A percentile compares a stretch with the other conserved stretches of the same genome.
These are phyloP conservation scores for Protostelium mycophagum DNA, from an alignment of 78 protist species.

Conservation along the genomic window DNA sequence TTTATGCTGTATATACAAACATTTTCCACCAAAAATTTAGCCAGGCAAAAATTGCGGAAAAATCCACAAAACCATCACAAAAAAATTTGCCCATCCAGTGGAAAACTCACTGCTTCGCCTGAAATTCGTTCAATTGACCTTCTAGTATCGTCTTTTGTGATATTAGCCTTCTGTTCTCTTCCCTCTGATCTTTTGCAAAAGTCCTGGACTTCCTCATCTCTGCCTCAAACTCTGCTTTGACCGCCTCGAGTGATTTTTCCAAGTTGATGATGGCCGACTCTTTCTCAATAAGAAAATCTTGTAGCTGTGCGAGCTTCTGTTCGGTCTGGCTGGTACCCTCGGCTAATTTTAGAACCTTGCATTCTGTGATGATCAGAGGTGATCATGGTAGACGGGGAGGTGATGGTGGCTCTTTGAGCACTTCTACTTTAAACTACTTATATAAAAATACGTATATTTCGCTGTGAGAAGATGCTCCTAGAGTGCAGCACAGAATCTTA, in stretches of 20 bases:
- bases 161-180: not conserved
- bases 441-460: no score
- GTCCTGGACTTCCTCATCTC: not conserved
- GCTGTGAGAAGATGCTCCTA: no score
- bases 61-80: no score
- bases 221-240: not conserved
- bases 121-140: not conserved
- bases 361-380: not conserved
- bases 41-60: no score
- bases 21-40: no score
- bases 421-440: no score
- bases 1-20: no score
- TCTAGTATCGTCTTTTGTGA: not conserved
- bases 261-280: not conserved
- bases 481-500: no score
- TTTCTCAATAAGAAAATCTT: not conserved
- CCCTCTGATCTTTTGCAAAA: not conserved
- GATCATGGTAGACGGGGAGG: no score
- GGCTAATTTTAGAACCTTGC: not conserved
- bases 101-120: not conserved
- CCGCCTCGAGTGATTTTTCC: not conserved
- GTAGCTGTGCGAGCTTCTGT: not conserved
- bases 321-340: not conserved
- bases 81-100: not conserved
- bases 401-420: no score